phyloP scores from a whole-genome alignment of 352 stramenopile species.

The Pythium aquatile region DNA sequence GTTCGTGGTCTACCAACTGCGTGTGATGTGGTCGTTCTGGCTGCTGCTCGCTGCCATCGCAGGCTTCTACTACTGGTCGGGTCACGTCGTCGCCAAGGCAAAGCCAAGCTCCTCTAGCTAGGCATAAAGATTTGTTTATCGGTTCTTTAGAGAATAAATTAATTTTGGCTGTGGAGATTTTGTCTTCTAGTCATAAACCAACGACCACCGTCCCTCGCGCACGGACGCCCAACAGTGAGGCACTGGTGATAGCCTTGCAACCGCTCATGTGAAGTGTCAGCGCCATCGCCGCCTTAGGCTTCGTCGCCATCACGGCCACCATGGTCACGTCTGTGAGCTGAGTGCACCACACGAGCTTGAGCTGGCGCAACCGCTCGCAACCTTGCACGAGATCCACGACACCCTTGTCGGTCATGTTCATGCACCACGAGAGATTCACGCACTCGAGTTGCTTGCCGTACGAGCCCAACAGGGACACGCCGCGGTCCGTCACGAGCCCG shows the following conservation, averaged over 20 bases:
- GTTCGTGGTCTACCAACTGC: constrained; percentile 34
- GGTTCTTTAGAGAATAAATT: constrained; percentile 30
- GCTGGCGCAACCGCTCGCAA: constrained; percentile 57
- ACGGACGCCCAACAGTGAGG: constrained; percentile 14
- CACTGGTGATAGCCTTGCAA: constrained; percentile 57
- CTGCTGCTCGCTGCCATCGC: constrained; percentile 20
- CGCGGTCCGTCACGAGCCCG: constrained; percentile 72
- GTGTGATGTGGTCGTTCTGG: constrained; percentile 43
- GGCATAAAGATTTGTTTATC: constrained; percentile 1
- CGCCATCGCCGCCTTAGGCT: constrained; percentile 5
- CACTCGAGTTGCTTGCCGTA: constrained; percentile 56
- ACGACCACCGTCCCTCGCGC: constrained; percentile 20
- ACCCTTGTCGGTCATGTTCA: constrained; percentile 88
- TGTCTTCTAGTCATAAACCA: constrained; percentile 18
- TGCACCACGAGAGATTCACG: constrained; percentile 85
- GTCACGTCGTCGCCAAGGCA: constrained; percentile 34
- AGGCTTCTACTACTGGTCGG: constrained; percentile 54
- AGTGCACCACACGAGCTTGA: constrained; percentile 82
- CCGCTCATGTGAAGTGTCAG: constrained; percentile 62
- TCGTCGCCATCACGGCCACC: constrained; percentile 40
- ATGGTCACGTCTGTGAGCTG: constrained; percentile 76
- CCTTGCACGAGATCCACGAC: constrained; percentile 62
- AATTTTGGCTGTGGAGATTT: not conserved
- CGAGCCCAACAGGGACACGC: constrained; percentile 48
- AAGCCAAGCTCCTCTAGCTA: constrained; percentile 9